phyloP scores from a whole-genome alignment of 2,329 filamentous ascomycete species.

The Neonectria neomacrospora region DNA sequence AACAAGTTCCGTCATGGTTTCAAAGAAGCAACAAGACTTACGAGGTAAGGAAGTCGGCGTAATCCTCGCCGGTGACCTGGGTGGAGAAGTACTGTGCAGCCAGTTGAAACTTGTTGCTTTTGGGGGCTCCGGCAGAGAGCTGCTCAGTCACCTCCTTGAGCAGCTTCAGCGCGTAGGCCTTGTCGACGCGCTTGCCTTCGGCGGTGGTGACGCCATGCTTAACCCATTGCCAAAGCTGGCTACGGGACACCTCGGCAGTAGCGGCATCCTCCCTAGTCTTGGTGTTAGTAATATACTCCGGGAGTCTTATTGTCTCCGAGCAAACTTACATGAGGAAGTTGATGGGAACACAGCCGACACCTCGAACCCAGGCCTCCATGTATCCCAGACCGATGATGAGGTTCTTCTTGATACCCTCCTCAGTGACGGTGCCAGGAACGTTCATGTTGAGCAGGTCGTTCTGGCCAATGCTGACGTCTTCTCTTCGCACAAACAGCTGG shows the following conservation, averaged over 20 bases:
- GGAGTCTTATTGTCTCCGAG: background rate
- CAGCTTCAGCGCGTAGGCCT: slow-evolving; percentile 87
- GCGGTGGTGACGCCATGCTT: slow-evolving; percentile 77
- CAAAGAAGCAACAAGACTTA: slow-evolving; percentile 57
- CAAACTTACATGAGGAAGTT: slow-evolving; percentile 81
- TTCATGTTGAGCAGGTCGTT: slow-evolving; percentile 99
- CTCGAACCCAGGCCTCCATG: slow-evolving; percentile 98
- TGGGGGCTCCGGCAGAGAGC: slow-evolving; percentile 77
- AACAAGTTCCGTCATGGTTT: background rate
- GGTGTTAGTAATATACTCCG: background rate
- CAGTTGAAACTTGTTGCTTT: slow-evolving; percentile 91
- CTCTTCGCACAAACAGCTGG: slow-evolving; percentile 89
- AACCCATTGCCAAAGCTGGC: slow-evolving; percentile 97
- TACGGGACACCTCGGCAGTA: slow-evolving; percentile 93
- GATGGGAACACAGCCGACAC: slow-evolving; percentile 95
- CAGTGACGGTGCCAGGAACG: slow-evolving; percentile 89
- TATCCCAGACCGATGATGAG: slow-evolving; percentile 95
- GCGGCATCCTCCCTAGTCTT: slow-evolving; percentile 84
- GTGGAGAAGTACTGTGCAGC: slow-evolving; percentile 92
- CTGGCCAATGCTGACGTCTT: slow-evolving; percentile 86
- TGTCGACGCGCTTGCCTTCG: slow-evolving; percentile 93
- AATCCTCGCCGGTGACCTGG: slow-evolving; percentile 97
- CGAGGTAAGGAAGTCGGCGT: slow-evolving; percentile 93
- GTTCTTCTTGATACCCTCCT: slow-evolving; percentile 97
- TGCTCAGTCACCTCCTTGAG: slow-evolving; percentile 86